Conservation (phyloP, 2,329 filamentous ascomycete genomes). For the Aspergillus bombycis region DNA sequence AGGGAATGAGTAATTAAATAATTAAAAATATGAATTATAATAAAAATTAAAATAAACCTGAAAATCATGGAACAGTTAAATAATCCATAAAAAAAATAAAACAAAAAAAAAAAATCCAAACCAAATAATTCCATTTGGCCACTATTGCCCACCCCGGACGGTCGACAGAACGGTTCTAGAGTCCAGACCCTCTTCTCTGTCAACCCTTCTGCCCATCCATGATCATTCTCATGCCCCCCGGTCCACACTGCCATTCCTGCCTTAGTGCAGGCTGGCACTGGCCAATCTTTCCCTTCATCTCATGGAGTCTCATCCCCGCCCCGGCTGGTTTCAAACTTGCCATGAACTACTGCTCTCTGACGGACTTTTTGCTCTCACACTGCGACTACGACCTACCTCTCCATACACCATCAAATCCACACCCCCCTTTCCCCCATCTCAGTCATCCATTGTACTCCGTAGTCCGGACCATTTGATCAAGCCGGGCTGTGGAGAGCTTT, state of each 20-base stretch:
- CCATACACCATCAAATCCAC: conserved; percentile 5
- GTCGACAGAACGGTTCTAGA: neutral
- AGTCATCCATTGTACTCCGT: conserved; percentile 11
- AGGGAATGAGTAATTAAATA: neutral
- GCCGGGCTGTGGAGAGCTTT: conserved; percentile 17
- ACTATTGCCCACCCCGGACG: neutral
- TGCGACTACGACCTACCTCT: neutral
- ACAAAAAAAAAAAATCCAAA: neutral
- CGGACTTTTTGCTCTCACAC: conserved; percentile 6
- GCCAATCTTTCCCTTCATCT: conserved; percentile 2
- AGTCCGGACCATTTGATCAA: conserved; percentile 18
- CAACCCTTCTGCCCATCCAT: conserved; percentile 1
- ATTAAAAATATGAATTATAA: neutral
- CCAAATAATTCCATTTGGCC: neutral
- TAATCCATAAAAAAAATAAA: neutral
- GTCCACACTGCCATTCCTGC: conserved; percentile 4
- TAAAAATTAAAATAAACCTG: neutral
- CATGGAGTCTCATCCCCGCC: conserved; percentile 2
- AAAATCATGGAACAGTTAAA: neutral
- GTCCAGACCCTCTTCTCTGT: conserved; percentile 4
- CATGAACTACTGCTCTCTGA: conserved; percentile 34
- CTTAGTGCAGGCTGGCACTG: neutral
- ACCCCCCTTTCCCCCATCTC: conserved; percentile 3
- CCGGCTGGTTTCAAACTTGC: conserved; percentile 3
- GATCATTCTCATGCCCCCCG: conserved; percentile 1